These are phyloP conservation scores for Nissolia schottii DNA, from an alignment of 306 rosid species.

Conservation along the genomic window DNA sequence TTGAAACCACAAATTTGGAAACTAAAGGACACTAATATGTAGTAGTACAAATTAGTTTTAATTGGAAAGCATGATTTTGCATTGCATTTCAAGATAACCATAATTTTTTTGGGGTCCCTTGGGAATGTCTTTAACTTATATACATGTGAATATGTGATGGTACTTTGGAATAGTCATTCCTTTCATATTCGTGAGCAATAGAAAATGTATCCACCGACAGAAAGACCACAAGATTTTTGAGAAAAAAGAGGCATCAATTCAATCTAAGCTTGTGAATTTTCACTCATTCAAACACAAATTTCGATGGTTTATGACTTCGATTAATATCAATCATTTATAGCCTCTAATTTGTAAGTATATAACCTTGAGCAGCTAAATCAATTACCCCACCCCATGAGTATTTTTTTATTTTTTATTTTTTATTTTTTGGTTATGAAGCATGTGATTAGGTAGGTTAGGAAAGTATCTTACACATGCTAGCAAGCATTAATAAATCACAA, in stretches of 20 bases:
- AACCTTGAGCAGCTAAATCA: slow-evolving; percentile 27
- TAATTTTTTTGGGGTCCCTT: slow-evolving; percentile 4
- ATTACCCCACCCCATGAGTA: not conserved
- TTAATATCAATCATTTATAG: not conserved
- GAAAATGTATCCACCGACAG: slow-evolving; percentile 32
- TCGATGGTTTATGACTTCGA: slow-evolving; percentile 13
- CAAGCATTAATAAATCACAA: not conserved
- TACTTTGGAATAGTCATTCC: slow-evolving; percentile 18
- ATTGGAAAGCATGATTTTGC: slow-evolving; percentile 5
- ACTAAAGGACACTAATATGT: slow-evolving; percentile 5
- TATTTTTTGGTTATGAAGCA: not conserved
- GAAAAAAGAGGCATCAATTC: slow-evolving; percentile 27
- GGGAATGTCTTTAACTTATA: not conserved
- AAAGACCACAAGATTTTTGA: slow-evolving; percentile 17
- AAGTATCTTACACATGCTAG: slow-evolving; percentile 18
- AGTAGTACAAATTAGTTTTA: not conserved
- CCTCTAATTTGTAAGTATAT: no score
- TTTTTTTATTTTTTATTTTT: not conserved
- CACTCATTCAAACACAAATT: slow-evolving; percentile 29
- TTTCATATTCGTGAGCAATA: slow-evolving; percentile 42
- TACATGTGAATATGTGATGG: no score
- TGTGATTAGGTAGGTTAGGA: slow-evolving; percentile 42
- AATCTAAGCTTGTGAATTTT: slow-evolving; percentile 11
- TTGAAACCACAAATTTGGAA: slow-evolving; percentile 28
- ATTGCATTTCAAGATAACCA: not conserved